Evolutionary conservation across 768 basidiomycete genomes (phyloP).

Genomic region (Boletus rubroflammeus): DNA sequence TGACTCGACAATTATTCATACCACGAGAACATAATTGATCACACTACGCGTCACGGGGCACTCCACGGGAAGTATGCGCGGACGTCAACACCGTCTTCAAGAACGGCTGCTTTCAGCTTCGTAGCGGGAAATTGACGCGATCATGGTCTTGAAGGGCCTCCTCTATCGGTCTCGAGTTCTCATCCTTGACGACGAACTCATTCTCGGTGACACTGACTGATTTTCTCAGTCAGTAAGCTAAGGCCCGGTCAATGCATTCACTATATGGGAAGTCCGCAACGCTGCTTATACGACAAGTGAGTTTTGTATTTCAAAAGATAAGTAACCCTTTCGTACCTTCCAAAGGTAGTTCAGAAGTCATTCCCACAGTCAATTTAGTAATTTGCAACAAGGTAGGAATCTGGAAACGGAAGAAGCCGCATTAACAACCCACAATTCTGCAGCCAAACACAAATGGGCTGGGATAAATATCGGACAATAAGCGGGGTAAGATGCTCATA

Average conservation of each 20-base stretch:
- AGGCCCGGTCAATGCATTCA: conserved; percentile 19
- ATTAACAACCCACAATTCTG: neutral
- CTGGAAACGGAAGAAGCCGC: conserved; percentile 26
- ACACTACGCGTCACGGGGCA: conserved; percentile 18
- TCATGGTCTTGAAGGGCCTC: conserved; percentile 56
- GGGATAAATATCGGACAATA: neutral
- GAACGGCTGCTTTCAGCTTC: conserved; percentile 53
- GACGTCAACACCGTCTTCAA: conserved; percentile 61
- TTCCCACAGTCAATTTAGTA: neutral
- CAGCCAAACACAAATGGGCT: neutral
- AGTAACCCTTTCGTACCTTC: conserved; percentile 42
- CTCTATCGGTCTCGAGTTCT: conserved; percentile 49
- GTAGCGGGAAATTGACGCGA: conserved; percentile 59
- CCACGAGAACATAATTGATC: conserved; percentile 39
- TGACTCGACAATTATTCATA: too few species aligned
- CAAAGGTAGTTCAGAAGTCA: conserved; percentile 66
- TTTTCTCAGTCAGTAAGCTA: neutral
- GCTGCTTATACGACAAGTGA: conserved; percentile 23
- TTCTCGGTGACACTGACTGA: conserved; percentile 63
- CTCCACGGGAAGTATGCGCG: conserved; percentile 68
- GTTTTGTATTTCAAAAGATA: neutral
- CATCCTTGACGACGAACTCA: conserved; percentile 66
- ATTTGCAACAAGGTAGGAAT: conserved; percentile 29
- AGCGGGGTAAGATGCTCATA: neutral
- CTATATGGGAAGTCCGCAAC: conserved; percentile 56